Evolutionary conservation across 2,329 filamentous ascomycete genomes (phyloP), one percentile per base, ranked within the genome.

Genomic region (Aspergillus alliaceus): DNA sequence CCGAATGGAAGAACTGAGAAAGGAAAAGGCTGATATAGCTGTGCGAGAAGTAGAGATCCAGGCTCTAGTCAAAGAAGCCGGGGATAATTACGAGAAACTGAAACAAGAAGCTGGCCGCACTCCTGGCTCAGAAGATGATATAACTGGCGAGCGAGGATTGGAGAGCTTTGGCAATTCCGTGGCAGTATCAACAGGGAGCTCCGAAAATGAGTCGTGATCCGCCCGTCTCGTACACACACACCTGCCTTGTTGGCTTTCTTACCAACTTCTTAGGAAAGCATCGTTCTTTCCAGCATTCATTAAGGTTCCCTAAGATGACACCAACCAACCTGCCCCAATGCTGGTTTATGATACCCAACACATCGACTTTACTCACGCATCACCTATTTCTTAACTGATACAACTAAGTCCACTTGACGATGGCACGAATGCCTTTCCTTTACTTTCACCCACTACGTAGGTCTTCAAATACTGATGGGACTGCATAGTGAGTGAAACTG

Each of bases 1-100:
- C 54, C 81, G 84, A 59, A 85, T 95, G 69, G 84, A 87, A 64
- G 85, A 85, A 47, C 76, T 93, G 49, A 82, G 85, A 63, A 79
- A 80, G 58, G 90, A 96, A 70, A 90, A 88, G 67, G 77, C 80
- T 3, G 84, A 89, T 29, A 84, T 96, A 40, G 75, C 83, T 4
- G 80, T 82, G 60, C 82, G 91, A 57, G 90, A 96, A 74, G 82
- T 80, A 5, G 90, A 95, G 72, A 89, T 97, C 0, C 93, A 97
- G 74, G 82, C 83, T 20, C 77, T 96, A 54, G 77, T 98, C 52
- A 88, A 91, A 69, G 88, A 95, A 71, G 90, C 91, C 0, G 92
- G 90, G 0, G 86, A 90, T 59, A 82, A 85, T 61, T 91, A 89
- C 69, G 82, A 87, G 65, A 81, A 79, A 53, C 67, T 88, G 56